phyloP scores from a whole-genome alignment of 108 stramenopile genomes.

The Fistulifera pelliculosa region DNA sequence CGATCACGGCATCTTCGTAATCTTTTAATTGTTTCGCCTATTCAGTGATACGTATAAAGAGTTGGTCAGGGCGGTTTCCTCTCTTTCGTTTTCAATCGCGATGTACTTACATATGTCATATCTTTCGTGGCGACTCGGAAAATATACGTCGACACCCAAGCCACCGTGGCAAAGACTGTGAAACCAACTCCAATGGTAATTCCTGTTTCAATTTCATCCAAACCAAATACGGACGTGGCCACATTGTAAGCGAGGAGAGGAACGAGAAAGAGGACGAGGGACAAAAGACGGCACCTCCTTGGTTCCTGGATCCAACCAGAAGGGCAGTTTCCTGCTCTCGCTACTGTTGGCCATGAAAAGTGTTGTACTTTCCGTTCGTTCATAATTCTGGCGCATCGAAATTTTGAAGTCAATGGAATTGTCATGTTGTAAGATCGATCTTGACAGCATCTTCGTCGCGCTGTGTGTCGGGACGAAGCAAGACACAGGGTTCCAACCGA shows the following conservation, averaged over 20 bases:
- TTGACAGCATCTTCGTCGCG: too few species aligned
- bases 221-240: constrained; percentile 41
- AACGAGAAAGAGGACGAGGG: constrained; percentile 60
- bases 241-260: constrained; percentile 63
- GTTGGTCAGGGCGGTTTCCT: too few species aligned
- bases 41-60: too few species aligned
- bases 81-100: too few species aligned
- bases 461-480: too few species aligned
- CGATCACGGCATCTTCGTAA: constrained; percentile 96
- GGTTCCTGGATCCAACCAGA: constrained; percentile 78
- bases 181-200: constrained; percentile 77
- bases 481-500: too few species aligned
- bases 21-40: constrained; percentile 88
- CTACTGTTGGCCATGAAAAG: too few species aligned
- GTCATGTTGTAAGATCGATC: too few species aligned
- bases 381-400: too few species aligned
- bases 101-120: constrained; percentile 91
- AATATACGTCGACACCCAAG: constrained; percentile 84
- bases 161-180: constrained; percentile 48
- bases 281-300: constrained; percentile 75
- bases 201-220: constrained; percentile 66
- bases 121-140: constrained; percentile 94
- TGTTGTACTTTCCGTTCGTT: too few species aligned
- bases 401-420: too few species aligned
- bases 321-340: constrained; percentile 36